Conservation (phyloP, 192 early-diverging fungal genomes). For the Backusella tuberculispora region DNA sequence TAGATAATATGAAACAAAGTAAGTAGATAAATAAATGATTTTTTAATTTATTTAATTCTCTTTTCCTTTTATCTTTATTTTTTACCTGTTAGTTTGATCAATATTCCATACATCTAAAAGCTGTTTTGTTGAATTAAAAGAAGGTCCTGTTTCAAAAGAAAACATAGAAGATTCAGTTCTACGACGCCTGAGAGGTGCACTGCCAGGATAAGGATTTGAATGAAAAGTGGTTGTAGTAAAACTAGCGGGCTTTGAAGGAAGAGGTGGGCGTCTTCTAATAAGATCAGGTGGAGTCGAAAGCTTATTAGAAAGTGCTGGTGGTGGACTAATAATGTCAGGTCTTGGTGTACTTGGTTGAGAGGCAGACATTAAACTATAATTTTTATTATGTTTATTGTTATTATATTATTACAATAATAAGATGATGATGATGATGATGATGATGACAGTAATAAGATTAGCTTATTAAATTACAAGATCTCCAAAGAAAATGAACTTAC, state of each 20-base stretch:
- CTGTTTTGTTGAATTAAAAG: conserved; percentile 72
- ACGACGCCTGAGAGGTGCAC: conserved; percentile 37
- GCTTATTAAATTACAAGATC: no score
- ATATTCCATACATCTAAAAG: conserved; percentile 65
- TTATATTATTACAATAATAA: neutral
- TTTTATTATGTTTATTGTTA: neutral
- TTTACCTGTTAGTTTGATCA: conserved; percentile 58
- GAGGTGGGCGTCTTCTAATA: conserved; percentile 18
- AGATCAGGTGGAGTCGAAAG: conserved; percentile 24
- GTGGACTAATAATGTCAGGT: conserved; percentile 31
- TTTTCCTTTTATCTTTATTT: conserved; percentile 16
- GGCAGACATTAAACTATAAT: conserved; percentile 23
- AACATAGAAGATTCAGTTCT: conserved; percentile 49
- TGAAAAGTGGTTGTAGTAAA: conserved; percentile 32
- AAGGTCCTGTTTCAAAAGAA: conserved; percentile 61
- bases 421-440: neutral
- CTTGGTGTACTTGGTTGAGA: conserved; percentile 41
- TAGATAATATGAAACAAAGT: conserved; percentile 27
- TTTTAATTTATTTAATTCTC: neutral
- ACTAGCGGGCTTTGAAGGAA: conserved; percentile 24
- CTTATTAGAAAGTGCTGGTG: conserved; percentile 1
- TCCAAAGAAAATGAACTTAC: conserved; percentile 16
- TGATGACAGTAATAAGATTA: neutral
- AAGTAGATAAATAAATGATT: conserved; percentile 19
- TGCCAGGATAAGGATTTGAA: conserved; percentile 31